A percentile compares a stretch with the other conserved stretches of the same genome.
Conservation (phyloP, 75 land plant genomes). For the Chamaecyparis obtusa region DNA sequence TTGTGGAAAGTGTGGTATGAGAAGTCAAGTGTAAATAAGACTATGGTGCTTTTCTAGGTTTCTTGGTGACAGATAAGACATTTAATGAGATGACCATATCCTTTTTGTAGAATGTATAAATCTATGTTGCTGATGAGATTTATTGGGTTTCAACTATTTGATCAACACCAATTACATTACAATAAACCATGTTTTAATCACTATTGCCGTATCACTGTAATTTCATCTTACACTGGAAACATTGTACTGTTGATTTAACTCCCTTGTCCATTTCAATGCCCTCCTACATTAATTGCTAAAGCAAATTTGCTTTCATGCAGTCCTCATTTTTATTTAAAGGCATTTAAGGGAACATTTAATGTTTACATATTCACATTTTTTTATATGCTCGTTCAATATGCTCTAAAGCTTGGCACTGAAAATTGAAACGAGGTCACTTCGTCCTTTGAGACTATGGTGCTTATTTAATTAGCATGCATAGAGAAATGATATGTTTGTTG, state of each 20-base stretch:
- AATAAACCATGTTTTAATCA: background rate
- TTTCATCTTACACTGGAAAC: background rate
- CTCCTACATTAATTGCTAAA: no score
- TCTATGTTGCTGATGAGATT: background rate
- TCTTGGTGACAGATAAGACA: background rate
- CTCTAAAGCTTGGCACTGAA: no score
- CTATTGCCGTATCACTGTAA: background rate
- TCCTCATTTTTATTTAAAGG: no score
- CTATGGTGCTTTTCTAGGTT: background rate
- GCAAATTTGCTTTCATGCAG: no score
- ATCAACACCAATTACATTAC: background rate
- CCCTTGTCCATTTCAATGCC: no score
- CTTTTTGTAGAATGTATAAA: background rate
- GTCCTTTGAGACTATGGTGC: no score
- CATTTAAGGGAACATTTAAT: no score
- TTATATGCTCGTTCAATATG: no score
- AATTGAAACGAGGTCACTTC: no score
- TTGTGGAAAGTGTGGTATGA: background rate
- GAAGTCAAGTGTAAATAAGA: background rate
- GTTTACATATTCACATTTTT: no score
- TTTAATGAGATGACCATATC: background rate
- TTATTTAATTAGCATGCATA: no score
- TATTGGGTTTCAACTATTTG: background rate
- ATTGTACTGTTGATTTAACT: background rate
- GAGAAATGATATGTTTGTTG: no score